A percentile compares a stretch with the other conserved stretches of the same genome.
Evolutionary conservation across 495 filamentous ascomycete genomes (phyloP).

Genomic region (Aspergillus ellipticus): DNA sequence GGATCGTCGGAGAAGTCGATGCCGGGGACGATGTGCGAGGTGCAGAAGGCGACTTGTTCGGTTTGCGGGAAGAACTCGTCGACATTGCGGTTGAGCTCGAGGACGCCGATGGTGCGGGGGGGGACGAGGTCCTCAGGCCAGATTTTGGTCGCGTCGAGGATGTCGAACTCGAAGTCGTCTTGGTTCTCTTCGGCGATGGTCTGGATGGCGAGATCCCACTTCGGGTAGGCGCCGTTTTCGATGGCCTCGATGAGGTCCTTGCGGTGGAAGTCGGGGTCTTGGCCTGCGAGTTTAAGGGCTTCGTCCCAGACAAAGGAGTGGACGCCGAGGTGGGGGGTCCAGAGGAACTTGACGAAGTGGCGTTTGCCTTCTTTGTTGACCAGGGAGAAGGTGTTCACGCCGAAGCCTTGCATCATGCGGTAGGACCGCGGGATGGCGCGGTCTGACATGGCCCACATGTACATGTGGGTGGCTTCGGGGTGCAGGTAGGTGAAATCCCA

Average conservation of each 20-base stretch:
- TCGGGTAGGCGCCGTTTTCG: slow-evolving; percentile 42
- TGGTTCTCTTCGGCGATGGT: slow-evolving; percentile 59
- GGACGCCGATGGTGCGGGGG: slow-evolving; percentile 66
- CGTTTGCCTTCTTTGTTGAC: slow-evolving; percentile 60
- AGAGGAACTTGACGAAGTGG: slow-evolving; percentile 72
- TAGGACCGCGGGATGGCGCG: slow-evolving; percentile 66
- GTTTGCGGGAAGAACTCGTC: slow-evolving; percentile 77
- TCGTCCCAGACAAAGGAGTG: slow-evolving; percentile 78
- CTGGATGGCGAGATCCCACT: slow-evolving; percentile 74
- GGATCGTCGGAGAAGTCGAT: slow-evolving; percentile 77
- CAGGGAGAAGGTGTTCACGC: slow-evolving; percentile 70
- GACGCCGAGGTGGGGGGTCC: slow-evolving; percentile 64
- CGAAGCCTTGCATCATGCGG: slow-evolving; percentile 79
- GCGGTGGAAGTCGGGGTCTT: slow-evolving; percentile 73
- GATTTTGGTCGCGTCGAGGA: slow-evolving; percentile 75
- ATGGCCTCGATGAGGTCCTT: slow-evolving; percentile 72
- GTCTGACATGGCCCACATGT: slow-evolving; percentile 75
- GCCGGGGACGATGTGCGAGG: slow-evolving; percentile 70
- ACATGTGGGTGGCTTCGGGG: slow-evolving; percentile 73
- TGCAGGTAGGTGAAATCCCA: slow-evolving; percentile 41
- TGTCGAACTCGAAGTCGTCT: slow-evolving; percentile 76
- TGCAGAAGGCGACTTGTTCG: slow-evolving; percentile 71
- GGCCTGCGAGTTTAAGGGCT: slow-evolving; percentile 25
- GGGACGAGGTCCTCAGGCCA: slow-evolving; percentile 76
- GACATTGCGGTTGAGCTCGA: slow-evolving; percentile 67